phyloP scores from a whole-genome alignment of 192 early-diverging fungal genomes.

The Pilobolus umbonatus region DNA sequence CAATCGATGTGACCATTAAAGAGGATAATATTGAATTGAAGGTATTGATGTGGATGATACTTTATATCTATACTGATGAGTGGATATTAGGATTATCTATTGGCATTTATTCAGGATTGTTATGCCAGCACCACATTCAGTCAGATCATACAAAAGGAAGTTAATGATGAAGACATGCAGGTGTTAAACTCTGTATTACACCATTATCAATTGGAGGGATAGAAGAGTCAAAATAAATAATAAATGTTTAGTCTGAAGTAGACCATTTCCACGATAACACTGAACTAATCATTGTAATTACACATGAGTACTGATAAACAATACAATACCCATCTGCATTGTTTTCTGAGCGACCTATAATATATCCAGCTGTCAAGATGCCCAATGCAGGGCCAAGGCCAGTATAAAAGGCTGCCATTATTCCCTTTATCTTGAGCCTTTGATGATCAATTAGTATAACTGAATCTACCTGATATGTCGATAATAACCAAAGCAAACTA shows the following conservation, averaged over 20 bases:
- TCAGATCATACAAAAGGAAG: too few species aligned
- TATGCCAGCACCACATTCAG: too few species aligned
- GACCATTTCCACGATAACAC: slow-evolving; percentile 17
- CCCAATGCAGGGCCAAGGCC: slow-evolving; percentile 23
- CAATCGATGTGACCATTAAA: too few species aligned
- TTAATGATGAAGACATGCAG: too few species aligned
- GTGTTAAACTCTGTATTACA: too few species aligned
- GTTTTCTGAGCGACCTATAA: background rate
- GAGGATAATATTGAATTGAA: too few species aligned
- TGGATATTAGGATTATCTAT: too few species aligned
- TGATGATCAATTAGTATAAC: background rate
- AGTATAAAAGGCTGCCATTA: slow-evolving; percentile 17
- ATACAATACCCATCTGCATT: background rate
- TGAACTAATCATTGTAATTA: background rate
- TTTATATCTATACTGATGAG: too few species aligned
- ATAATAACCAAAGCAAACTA: slow-evolving; percentile 8
- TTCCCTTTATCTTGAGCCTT: slow-evolving; percentile 16
- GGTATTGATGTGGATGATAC: too few species aligned
- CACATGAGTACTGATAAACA: slow-evolving; percentile 7
- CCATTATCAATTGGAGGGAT: too few species aligned
- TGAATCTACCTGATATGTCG: background rate
- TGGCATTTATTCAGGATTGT: too few species aligned
- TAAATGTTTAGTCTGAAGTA: background rate
- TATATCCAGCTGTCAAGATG: slow-evolving; percentile 2
- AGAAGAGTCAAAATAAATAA: too few species aligned